Evolutionary conservation across 2,329 filamentous ascomycete genomes (phyloP), one percentile per base, ranked within the genome.

Genomic region (Lecanosticta acicola): DNA sequence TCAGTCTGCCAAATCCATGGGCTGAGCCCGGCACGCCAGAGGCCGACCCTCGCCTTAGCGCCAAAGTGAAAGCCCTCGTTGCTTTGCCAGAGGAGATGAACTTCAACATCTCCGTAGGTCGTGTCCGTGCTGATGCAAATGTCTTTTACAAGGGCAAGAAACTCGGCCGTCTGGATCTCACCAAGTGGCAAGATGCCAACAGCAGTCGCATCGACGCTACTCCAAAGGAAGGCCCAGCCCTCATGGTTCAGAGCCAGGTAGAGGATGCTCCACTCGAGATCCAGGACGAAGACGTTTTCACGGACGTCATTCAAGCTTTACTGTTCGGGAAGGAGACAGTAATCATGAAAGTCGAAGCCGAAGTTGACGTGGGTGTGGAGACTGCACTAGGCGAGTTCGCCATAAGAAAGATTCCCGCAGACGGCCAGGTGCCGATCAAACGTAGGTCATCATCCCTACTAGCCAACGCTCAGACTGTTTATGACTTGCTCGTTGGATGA

Each of bases 401-500:
- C 43, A 73, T 97, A 59, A 87, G 87, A 66, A 81, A 84, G 56
- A 84, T 98, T 60, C 91, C 91, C 39, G 88, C 66, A 35, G 77
- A 89, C 72, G 90, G 93, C 58, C 79, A 83, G 61, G 83, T 98
- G 63, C 86, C 86, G 69, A 80, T 97, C 73, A 94, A 94, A 79
- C 86, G 89, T 95, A 84, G 81, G 90, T 87, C 56, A 42, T 56
- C 48, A 53, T 46, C 49, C 44, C 49, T 50, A 49, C 46, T 33
- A 46, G 35, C 10, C 35, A 8, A 37, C 16, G 35, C 14, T 11
- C 37, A 42, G 40, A 34, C 34, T 18, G 19, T 42, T 29, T 37
- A 26, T 16, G 32, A 41, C 20, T 39, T 40, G 33, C 32, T 39
- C 48, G 18, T 37, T 29, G 21, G 39, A 17, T 41, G 13, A 48